Conservation (phyloP, 208 protist species). For the Leishmania tropica region DNA sequence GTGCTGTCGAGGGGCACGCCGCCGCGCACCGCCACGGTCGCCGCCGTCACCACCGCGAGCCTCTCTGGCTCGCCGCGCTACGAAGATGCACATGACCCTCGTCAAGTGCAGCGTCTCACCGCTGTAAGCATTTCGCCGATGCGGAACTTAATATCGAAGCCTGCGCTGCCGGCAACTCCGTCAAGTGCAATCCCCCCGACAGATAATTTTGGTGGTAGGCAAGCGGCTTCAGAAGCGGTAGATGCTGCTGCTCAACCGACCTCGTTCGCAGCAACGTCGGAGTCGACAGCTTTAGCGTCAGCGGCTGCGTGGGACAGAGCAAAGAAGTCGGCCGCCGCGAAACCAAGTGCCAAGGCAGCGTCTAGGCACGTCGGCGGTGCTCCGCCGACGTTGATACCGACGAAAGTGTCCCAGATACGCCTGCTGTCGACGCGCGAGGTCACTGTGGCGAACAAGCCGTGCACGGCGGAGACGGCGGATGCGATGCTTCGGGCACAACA, state of each 20-base stretch:
- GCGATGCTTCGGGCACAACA: not conserved
- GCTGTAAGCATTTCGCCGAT: not conserved
- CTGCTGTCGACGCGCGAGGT: not conserved
- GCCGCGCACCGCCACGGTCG: conserved; percentile 2
- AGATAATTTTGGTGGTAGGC: not conserved
- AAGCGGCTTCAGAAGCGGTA: not conserved
- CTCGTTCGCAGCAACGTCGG: not conserved
- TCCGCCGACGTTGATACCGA: conserved; percentile 2
- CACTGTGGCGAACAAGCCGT: not conserved
- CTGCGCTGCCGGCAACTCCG: not conserved
- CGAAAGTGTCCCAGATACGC: not conserved
- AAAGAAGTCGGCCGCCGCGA: not conserved
- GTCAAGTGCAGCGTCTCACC: not conserved
- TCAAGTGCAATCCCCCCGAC: not conserved
- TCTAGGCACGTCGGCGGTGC: not conserved
- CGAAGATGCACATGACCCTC: not conserved
- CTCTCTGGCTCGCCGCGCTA: not conserved
- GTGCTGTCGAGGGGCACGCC: not conserved
- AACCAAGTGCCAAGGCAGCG: not conserved
- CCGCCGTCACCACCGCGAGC: no score
- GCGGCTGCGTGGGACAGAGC: not conserved
- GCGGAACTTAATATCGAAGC: not conserved
- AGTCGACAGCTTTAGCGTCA: not conserved
- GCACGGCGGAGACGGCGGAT: not conserved
- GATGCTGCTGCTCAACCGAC: not conserved